phyloP scores from a whole-genome alignment of 169 alveolate species.

The Theileria annulata region DNA sequence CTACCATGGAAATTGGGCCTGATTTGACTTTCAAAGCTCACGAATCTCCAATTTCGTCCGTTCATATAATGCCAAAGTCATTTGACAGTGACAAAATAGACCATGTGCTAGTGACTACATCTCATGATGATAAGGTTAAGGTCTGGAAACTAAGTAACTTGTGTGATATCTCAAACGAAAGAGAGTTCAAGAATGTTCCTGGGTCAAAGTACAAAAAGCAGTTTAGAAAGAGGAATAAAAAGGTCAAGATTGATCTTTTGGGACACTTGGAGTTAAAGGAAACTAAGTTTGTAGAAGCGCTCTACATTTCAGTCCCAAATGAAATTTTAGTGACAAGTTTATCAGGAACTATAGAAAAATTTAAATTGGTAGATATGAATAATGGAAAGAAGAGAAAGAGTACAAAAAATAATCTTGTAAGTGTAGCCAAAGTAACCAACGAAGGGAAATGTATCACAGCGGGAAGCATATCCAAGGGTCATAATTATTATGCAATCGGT shows the following conservation, averaged over 20 bases:
- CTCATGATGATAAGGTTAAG: background rate
- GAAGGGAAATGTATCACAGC: background rate
- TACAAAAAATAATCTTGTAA: background rate
- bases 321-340: constrained; percentile 20
- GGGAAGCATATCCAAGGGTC: constrained; percentile 33
- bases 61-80: background rate
- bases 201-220: background rate
- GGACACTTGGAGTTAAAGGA: background rate
- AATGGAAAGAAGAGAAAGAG: background rate
- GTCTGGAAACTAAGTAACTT: background rate
- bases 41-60: background rate
- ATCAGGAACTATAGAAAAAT: constrained; percentile 26
- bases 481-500: constrained; percentile 33
- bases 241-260: background rate
- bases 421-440: background rate
- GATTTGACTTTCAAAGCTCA: background rate
- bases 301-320: background rate
- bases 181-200: background rate
- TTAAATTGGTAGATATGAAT: constrained; percentile 1
- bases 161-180: background rate
- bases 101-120: background rate
- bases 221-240: background rate
- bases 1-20: background rate
- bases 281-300: background rate
- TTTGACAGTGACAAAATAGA: background rate